phyloP scores from a whole-genome alignment of 208 protist genomes.

The Strigomonas galati region DNA sequence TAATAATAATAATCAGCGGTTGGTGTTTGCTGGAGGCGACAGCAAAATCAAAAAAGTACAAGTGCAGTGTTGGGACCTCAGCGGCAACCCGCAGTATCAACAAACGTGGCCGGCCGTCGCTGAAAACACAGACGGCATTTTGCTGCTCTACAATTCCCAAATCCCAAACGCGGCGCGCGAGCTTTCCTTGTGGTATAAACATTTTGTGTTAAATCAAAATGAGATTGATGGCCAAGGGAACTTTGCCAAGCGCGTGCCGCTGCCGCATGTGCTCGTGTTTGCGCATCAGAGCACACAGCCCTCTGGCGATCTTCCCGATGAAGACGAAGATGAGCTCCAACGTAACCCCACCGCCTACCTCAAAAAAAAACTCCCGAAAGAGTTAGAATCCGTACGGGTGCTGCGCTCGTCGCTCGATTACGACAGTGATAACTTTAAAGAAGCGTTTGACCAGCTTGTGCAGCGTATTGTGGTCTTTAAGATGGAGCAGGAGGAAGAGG shows the following conservation, averaged over 20 bases:
- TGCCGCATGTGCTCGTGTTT: constrained; percentile 73
- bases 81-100: constrained; percentile 81
- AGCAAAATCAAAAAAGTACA: constrained; percentile 38
- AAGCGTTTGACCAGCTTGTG: constrained; percentile 83
- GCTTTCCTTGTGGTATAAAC: constrained; percentile 88
- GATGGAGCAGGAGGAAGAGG: constrained; percentile 76
- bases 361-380: constrained; percentile 64
- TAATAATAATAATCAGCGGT: constrained; percentile 21
- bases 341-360: constrained; percentile 15
- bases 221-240: constrained; percentile 70
- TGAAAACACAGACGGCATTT: constrained; percentile 68
- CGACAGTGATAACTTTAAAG: constrained; percentile 88
- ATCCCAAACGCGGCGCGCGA: constrained; percentile 74
- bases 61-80: constrained; percentile 88
- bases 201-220: constrained; percentile 73
- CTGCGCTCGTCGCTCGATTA: constrained; percentile 89
- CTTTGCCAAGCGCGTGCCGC: constrained; percentile 46
- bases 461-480: constrained; percentile 57
- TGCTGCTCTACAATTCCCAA: constrained; percentile 87
- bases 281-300: constrained; percentile 70
- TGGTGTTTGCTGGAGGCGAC: constrained; percentile 61
- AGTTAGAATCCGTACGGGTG: constrained; percentile 62
- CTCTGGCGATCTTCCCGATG: constrained; percentile 3
- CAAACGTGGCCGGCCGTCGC: constrained; percentile 84
- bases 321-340: constrained; percentile 19